A percentile compares a stretch with the other conserved stretches of the same genome.
Evolutionary conservation across 805 yeast genomes (phyloP).

Genomic region (Trichomonascus vanleenenianus): DNA sequence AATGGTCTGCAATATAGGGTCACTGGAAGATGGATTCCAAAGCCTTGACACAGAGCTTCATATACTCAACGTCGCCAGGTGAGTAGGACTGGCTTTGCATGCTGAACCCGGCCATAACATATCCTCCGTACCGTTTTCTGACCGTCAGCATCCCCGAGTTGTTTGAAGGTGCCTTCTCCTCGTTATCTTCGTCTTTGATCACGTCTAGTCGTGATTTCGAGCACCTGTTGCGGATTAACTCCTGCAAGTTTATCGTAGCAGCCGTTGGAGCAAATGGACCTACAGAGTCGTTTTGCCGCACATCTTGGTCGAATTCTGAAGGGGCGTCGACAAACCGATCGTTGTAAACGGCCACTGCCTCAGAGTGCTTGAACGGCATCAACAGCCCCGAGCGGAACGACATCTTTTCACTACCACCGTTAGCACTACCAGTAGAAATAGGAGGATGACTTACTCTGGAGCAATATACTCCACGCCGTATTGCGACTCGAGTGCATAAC

Average conservation of each 20-base stretch:
- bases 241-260: too few species aligned
- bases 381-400: slow-evolving; percentile 16
- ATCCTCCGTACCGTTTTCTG: slow-evolving; percentile 19
- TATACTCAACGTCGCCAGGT: slow-evolving; percentile 24
- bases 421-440: too few species aligned
- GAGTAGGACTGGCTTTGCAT: slow-evolving; percentile 17
- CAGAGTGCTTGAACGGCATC: slow-evolving; percentile 16
- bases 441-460: slow-evolving; percentile 1
- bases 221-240: too few species aligned
- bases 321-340: too few species aligned
- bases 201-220: too few species aligned
- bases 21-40: slow-evolving; percentile 18
- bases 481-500: slow-evolving; percentile 13
- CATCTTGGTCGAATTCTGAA: too few species aligned
- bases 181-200: background rate
- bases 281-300: too few species aligned
- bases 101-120: slow-evolving; percentile 22
- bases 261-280: too few species aligned
- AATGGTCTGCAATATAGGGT: background rate
- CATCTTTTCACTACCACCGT: slow-evolving; percentile 3
- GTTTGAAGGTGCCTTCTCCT: too few species aligned
- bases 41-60: slow-evolving; percentile 23
- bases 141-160: background rate
- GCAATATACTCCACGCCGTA: slow-evolving; percentile 18
- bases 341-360: background rate